These are phyloP conservation scores for Hypoxylon sp. DNA, from an alignment of 2,329 filamentous ascomycete species.

Conservation along the genomic window DNA sequence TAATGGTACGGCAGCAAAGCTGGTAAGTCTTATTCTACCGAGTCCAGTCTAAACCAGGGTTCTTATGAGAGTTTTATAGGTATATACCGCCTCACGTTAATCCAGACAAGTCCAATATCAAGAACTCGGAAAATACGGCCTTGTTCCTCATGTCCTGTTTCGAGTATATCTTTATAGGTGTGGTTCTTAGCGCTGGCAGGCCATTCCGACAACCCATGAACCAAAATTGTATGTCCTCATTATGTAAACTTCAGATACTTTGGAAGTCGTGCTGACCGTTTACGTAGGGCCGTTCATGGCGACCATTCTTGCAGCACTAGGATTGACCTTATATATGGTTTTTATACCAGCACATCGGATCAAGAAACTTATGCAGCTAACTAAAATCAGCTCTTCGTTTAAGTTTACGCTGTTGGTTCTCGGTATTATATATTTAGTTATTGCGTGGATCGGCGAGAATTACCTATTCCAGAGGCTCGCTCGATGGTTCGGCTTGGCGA, in stretches of 20 bases:
- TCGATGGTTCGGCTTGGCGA: constrained; percentile 74
- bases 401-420: constrained; percentile 79
- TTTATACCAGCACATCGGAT: constrained; percentile 80
- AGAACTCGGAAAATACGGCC: constrained; percentile 93
- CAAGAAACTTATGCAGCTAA: constrained; percentile 85
- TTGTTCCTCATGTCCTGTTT: constrained; percentile 93
- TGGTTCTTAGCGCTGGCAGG: constrained; percentile 90
- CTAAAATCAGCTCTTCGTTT: constrained; percentile 79
- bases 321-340: constrained; percentile 84
- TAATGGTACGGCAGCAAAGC: constrained; percentile 80
- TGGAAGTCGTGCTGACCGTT: constrained; percentile 44
- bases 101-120: constrained; percentile 84
- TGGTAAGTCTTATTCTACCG: constrained; percentile 72
- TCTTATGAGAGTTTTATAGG: constrained; percentile 58
- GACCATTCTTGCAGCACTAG: constrained; percentile 78
- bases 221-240: constrained; percentile 77
- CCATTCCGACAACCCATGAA: constrained; percentile 88
- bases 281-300: constrained; percentile 83
- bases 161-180: constrained; percentile 91
- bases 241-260: neutral
- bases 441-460: constrained; percentile 81
- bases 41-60: neutral
- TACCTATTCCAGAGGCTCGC: constrained; percentile 79
- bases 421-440: constrained; percentile 76
- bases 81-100: constrained; percentile 85